These are phyloP conservation scores for Exidia glandulosa DNA, from an alignment of 768 basidiomycete species.

Conservation along the genomic window DNA sequence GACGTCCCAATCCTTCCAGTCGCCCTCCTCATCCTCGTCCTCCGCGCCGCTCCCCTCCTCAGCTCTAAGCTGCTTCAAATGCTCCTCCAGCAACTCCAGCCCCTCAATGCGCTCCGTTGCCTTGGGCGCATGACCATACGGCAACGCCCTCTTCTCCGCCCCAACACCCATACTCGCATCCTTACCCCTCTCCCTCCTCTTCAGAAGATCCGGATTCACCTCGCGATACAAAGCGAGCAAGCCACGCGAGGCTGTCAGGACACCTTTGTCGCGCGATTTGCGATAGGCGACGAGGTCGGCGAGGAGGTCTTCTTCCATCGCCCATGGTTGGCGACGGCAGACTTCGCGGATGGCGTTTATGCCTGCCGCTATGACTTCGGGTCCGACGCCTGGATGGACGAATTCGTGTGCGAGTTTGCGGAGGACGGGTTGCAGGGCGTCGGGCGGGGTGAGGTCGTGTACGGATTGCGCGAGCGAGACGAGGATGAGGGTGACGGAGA, in stretches of 20 bases:
- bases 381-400: constrained; percentile 91
- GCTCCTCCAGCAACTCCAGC: constrained; percentile 83
- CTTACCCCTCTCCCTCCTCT: constrained; percentile 85
- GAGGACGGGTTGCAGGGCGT: constrained; percentile 79
- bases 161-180: constrained; percentile 74
- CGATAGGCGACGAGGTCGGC: constrained; percentile 89
- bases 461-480: constrained; percentile 90
- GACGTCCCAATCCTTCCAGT: constrained; percentile 85
- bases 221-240: constrained; percentile 88
- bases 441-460: constrained; percentile 91
- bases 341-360: constrained; percentile 91
- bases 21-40: constrained; percentile 51
- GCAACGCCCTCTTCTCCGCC: constrained; percentile 41
- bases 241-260: constrained; percentile 80
- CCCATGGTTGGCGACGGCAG: constrained; percentile 90
- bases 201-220: constrained; percentile 88
- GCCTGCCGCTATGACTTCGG: constrained; percentile 94
- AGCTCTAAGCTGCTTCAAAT: constrained; percentile 59
- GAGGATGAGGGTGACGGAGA: constrained; percentile 86
- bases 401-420: constrained; percentile 91
- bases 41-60: constrained; percentile 53
- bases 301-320: constrained; percentile 90
- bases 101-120: constrained; percentile 84
- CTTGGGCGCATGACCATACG: constrained; percentile 70
- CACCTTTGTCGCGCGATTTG: constrained; percentile 90